Conservation (phyloP, 225 moss, liverwort and hornwort genomes). For the Rhytidiadelphus loreus region DNA sequence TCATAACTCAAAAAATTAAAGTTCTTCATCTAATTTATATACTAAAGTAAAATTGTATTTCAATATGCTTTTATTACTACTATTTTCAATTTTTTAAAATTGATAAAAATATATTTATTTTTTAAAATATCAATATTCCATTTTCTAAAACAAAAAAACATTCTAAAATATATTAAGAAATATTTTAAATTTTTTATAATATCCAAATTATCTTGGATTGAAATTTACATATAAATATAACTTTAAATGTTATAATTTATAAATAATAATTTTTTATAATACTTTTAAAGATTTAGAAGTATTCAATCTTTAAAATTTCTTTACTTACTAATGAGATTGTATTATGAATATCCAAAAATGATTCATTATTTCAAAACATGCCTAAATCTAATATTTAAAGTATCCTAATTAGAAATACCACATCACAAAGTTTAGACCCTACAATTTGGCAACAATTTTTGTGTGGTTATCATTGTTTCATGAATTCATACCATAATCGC, state of each 20-base stretch:
- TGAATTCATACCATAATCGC: no score
- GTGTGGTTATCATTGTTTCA: no score
- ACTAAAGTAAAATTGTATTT: background rate
- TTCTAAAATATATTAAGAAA: background rate
- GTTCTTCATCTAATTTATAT: background rate
- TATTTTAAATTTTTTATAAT: background rate
- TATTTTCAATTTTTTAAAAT: background rate
- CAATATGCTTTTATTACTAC: background rate
- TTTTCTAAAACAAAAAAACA: no score
- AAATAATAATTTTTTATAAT: no score
- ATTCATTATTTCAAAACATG: no score
- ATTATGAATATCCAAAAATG: no score
- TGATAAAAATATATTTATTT: no score
- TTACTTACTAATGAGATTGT: background rate
- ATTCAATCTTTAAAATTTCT: background rate
- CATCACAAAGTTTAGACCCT: no score
- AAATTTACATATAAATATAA: background rate
- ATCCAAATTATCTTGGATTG: background rate
- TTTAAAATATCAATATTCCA: no score
- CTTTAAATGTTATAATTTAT: background rate
- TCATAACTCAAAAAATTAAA: rapidly evolving
- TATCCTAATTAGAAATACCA: background rate
- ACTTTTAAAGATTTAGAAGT: background rate
- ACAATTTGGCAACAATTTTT: no score
- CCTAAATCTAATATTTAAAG: background rate